These are phyloP conservation scores for Flaveria brownii DNA, from an alignment of 129 eudicot genomes.

Conservation along the genomic window DNA sequence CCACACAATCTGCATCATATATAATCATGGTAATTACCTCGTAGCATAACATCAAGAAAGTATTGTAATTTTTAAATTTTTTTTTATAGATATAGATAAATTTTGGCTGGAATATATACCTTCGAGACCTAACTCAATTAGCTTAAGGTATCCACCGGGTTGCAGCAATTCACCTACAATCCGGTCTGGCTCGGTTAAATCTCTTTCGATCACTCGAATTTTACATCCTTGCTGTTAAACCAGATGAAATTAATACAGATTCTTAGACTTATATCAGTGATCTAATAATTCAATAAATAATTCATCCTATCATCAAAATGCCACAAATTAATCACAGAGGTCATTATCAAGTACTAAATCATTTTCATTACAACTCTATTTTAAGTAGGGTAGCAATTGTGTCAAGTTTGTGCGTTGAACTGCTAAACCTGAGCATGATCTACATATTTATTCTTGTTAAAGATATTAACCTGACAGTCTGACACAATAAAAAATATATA, in stretches of 20 bases:
- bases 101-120: background rate
- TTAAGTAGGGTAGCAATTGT: background rate
- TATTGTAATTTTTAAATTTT: background rate
- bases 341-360: background rate
- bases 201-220: conserved; percentile 68
- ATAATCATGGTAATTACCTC: background rate
- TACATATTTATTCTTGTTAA: background rate
- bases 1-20: conserved; percentile 29
- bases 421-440: background rate
- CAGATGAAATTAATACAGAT: background rate
- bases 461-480: background rate
- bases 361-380: background rate
- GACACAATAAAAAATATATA: too few relatives aligned
- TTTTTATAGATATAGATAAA: background rate
- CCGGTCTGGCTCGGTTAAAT: conserved; percentile 63
- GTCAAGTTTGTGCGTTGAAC: background rate
- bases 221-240: conserved; percentile 58
- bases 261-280: background rate
- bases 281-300: background rate
- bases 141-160: conserved; percentile 30
- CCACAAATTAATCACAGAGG: background rate
- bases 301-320: background rate
- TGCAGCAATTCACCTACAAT: conserved; percentile 73
- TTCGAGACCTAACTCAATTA: background rate
- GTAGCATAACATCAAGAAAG: background rate